Evolutionary conservation across 2,329 filamentous ascomycete genomes (phyloP), one percentile per base, ranked within the genome.

Genomic region (Sclerotinia spermophila): DNA sequence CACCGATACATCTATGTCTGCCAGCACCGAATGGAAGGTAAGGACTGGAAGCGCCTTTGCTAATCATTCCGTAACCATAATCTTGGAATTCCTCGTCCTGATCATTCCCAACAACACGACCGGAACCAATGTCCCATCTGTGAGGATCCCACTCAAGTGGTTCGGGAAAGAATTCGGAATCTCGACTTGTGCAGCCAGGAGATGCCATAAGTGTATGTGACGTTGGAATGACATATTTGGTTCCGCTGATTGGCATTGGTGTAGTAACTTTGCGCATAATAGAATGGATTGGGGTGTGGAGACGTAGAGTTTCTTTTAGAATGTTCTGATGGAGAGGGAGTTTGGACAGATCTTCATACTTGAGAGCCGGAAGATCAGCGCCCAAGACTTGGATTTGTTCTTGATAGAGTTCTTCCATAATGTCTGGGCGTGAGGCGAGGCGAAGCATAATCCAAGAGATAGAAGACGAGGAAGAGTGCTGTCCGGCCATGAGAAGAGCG

Each of bases 21-120:
- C 95, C 95, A 42, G 94, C 95, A 71, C 95, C 95, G 79, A 98
- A 98, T 2, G 95, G 95, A 62, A 98, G 87, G 81, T 97, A 98
- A 0, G 95, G 94, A 67, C 92, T 96, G 72, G 88, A 89, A 21
- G 93, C 90, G 70, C 95, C 95, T 85, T 97, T 97, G 85, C 89
- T 94, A 75, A 97, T 92, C 66, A 97, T 84, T 73, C 95, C 95
- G 81, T 97, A 97, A 45, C 95, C 95, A 80, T 97, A 97, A 80
- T 97, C 95, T 72, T 95, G 87, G 82, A 93, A 93, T 82, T 91
- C 92, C 78, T 90, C 87, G 45, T 86, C 86, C 51, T 86, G 84
- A n/a, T 83, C 82, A 64, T 82, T 82, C 71, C 75, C 84, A 67
- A 84, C 86, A 38, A 83, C 86, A 73, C 86, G 85, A 68, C 84